Conservation (phyloP, 495 filamentous ascomycete genomes). For the Amorphotheca resinae region DNA sequence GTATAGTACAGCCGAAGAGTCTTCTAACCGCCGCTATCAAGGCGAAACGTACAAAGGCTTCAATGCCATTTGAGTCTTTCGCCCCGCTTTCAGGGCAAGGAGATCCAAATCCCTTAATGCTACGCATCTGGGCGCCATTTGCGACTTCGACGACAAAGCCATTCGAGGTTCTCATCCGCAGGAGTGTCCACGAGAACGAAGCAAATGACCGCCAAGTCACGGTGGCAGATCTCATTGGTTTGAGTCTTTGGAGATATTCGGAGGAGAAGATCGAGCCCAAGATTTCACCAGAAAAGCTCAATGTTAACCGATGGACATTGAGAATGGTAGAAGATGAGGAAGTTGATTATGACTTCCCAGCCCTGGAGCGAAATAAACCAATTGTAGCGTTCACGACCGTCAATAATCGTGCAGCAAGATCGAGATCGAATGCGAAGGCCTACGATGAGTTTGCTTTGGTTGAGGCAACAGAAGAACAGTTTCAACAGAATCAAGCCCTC, state of each 20-base stretch:
- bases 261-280: slow-evolving; percentile 68
- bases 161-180: slow-evolving; percentile 59
- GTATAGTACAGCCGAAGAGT: slow-evolving; percentile 68
- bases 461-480: slow-evolving; percentile 63
- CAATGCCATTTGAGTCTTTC: slow-evolving; percentile 74
- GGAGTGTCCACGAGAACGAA: slow-evolving; percentile 61
- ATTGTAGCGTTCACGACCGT: slow-evolving; percentile 83
- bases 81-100: slow-evolving; percentile 79
- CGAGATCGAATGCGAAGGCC: slow-evolving; percentile 63
- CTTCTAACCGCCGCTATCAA: slow-evolving; percentile 55
- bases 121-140: slow-evolving; percentile 82
- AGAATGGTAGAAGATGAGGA: slow-evolving; percentile 91
- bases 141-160: slow-evolving; percentile 55
- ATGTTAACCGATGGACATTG: slow-evolving; percentile 85
- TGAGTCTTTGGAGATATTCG: slow-evolving; percentile 75
- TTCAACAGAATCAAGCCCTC: slow-evolving; percentile 59
- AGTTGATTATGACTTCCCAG: slow-evolving; percentile 90
- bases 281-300: slow-evolving; percentile 54
- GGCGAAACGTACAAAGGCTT: slow-evolving; percentile 65
- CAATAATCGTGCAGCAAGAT: slow-evolving; percentile 59
- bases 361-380: slow-evolving; percentile 64
- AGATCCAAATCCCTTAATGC: slow-evolving; percentile 64
- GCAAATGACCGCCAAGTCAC: slow-evolving; percentile 51
- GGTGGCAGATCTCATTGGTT: slow-evolving; percentile 81
- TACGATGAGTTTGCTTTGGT: slow-evolving; percentile 93